A percentile compares a stretch with the other conserved stretches of the same genome.
Conservation (phyloP, 352 stramenopile genomes). For the Globisporangium lucens region DNA sequence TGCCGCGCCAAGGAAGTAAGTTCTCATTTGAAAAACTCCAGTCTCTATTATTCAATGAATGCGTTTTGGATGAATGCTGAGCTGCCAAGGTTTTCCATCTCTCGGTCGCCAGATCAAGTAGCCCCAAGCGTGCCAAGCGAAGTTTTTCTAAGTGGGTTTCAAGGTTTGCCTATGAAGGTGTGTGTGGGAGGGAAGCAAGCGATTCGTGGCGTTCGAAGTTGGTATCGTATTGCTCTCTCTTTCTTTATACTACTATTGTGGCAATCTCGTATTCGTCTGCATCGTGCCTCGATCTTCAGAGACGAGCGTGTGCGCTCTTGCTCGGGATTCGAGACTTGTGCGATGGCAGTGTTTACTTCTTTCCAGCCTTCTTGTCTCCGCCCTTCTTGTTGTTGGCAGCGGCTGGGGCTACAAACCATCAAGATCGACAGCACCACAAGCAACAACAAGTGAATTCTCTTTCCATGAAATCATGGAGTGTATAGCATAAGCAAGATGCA, state of each 20-base stretch:
- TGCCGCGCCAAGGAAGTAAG: conserved; percentile 1
- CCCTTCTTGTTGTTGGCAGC: conserved; percentile 28
- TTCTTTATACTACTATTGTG: conserved; percentile 8
- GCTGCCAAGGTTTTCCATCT: not conserved
- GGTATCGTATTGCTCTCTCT: conserved; percentile 7
- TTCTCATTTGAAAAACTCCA: not conserved
- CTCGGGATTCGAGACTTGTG: not conserved
- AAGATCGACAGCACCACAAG: not conserved
- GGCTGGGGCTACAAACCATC: not conserved
- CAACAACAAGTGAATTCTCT: not conserved
- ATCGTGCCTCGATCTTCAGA: not conserved
- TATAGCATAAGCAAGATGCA: not conserved
- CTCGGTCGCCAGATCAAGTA: not conserved
- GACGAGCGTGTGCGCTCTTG: not conserved
- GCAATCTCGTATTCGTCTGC: conserved; percentile 6
- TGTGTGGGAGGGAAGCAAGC: too few species aligned
- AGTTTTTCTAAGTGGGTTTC: not conserved
- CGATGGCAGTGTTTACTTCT: conserved; percentile 24
- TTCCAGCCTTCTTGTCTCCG: conserved; percentile 39
- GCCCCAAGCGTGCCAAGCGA: not conserved
- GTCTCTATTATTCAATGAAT: not conserved
- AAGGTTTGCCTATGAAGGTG: not conserved
- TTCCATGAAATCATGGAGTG: not conserved
- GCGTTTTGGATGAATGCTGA: not conserved
- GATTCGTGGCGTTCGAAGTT: not conserved